Evolutionary conservation across 2,329 filamentous ascomycete genomes (phyloP).

Genomic region (Diaporthe helianthi): DNA sequence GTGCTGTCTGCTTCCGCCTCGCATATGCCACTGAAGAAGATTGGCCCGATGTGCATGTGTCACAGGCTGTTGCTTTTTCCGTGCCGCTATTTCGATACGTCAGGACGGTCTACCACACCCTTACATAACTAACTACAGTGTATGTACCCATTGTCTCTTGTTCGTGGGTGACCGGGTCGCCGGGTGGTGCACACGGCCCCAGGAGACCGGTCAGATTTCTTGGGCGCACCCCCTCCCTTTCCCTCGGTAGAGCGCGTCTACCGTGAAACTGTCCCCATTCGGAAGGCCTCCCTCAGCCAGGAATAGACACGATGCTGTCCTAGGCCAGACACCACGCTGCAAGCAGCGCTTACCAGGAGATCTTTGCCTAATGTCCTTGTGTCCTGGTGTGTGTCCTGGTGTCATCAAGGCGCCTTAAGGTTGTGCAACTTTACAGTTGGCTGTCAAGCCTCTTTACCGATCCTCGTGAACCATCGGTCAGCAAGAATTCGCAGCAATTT

Average conservation of each 20-base stretch:
- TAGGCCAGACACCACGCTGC: not conserved
- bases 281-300: slow-evolving; percentile 1
- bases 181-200: not conserved
- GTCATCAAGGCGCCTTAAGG: slow-evolving; percentile 14
- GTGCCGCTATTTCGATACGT: slow-evolving; percentile 13
- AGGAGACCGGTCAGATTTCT: not conserved
- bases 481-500: no score
- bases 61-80: slow-evolving; percentile 19
- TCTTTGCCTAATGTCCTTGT: not conserved
- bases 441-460: not conserved
- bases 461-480: not conserved
- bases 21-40: slow-evolving; percentile 24
- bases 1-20: slow-evolving; percentile 18
- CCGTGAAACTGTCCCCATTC: slow-evolving; percentile 5
- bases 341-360: slow-evolving; percentile 4
- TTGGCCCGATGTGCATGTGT: slow-evolving; percentile 23
- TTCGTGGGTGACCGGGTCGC: not conserved
- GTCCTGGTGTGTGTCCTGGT: not conserved
- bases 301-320: slow-evolving; percentile 16
- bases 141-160: not conserved
- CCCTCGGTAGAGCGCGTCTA: not conserved
- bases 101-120: slow-evolving; percentile 3
- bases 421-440: slow-evolving; percentile 6
- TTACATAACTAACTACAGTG: no score
- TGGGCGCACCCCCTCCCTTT: not conserved